A percentile compares a stretch with the other conserved stretches of the same genome.
These are phyloP conservation scores for Medicago ruthenica DNA, from an alignment of 306 rosid genomes.

Conservation along the genomic window DNA sequence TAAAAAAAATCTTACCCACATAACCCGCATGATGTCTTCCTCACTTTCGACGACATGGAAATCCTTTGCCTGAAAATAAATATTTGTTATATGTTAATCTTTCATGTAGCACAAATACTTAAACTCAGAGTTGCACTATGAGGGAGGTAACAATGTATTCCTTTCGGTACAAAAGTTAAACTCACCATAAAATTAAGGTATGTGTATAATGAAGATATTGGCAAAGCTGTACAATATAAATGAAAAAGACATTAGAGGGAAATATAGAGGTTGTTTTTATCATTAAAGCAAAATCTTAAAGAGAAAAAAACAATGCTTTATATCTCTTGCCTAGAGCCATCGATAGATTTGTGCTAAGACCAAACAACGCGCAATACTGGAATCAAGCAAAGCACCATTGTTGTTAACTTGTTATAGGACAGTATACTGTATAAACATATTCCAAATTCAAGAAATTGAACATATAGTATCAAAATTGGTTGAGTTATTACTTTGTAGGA, in stretches of 20 bases:
- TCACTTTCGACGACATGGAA: slow-evolving; percentile 73
- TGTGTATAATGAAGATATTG: slow-evolving; percentile 47
- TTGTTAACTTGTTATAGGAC: too few species aligned
- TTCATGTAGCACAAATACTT: neutral
- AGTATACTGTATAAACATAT: too few species aligned
- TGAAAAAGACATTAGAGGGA: slow-evolving; percentile 6
- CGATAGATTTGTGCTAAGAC: too few species aligned
- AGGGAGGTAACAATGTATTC: neutral
- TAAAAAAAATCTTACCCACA: slow-evolving; percentile 64
- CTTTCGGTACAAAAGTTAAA: neutral
- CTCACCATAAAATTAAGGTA: slow-evolving; percentile 55
- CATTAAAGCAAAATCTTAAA: neutral
- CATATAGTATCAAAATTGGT: too few species aligned
- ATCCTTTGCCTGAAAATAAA: slow-evolving; percentile 65
- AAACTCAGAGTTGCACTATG: neutral
- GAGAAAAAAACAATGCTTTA: neutral
- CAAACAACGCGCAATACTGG: too few species aligned
- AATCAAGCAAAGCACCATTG: too few species aligned
- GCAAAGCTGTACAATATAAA: slow-evolving; percentile 42
- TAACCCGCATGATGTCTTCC: slow-evolving; percentile 84
- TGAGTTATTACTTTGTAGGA: too few species aligned
- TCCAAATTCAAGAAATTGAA: too few species aligned
- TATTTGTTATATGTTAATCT: neutral
- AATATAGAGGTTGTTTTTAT: neutral
- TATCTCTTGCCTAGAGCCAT: too few species aligned